A percentile compares a stretch with the other conserved stretches of the same genome.
Evolutionary conservation across 768 basidiomycete species (phyloP).

Genomic region (Suillus discolor): DNA sequence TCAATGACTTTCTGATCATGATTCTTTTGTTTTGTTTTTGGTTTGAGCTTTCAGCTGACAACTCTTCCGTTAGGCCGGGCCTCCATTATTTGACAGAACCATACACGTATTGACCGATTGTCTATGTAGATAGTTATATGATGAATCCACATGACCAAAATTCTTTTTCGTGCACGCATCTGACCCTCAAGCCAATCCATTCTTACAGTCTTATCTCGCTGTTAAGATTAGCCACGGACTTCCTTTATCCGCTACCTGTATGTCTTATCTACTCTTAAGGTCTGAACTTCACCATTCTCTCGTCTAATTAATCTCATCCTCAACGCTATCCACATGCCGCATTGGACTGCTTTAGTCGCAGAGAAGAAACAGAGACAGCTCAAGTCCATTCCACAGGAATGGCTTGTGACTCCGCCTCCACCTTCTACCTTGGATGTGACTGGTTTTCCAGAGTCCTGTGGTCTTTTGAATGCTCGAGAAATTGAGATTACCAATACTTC

Average conservation of each 20-base stretch:
- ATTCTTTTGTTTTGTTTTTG: conserved; percentile 9
- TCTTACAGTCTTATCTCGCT: neutral
- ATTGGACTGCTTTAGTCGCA: conserved; percentile 55
- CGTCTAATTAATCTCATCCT: no score
- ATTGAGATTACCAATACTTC: conserved; percentile 59
- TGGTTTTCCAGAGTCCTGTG: conserved; percentile 54
- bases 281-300: neutral
- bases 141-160: neutral
- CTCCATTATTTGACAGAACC: neutral
- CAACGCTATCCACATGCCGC: no score
- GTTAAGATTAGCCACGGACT: neutral
- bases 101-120: neutral
- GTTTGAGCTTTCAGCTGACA: conserved; percentile 19
- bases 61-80: neutral
- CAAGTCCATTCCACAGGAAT: conserved; percentile 63
- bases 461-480: conserved; percentile 57
- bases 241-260: neutral
- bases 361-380: conserved; percentile 58
- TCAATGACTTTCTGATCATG: conserved; percentile 61
- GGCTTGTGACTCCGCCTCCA: conserved; percentile 56
- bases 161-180: neutral
- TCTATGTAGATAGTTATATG: neutral
- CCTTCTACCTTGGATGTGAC: conserved; percentile 53
- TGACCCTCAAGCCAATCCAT: no score
- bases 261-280: conserved; percentile 3